Percentiles rank a stretch among this genome's conserved stretches.
Conservation (phyloP, 1,139 yeast species). For the Casaregolazyma suthepensis region DNA sequence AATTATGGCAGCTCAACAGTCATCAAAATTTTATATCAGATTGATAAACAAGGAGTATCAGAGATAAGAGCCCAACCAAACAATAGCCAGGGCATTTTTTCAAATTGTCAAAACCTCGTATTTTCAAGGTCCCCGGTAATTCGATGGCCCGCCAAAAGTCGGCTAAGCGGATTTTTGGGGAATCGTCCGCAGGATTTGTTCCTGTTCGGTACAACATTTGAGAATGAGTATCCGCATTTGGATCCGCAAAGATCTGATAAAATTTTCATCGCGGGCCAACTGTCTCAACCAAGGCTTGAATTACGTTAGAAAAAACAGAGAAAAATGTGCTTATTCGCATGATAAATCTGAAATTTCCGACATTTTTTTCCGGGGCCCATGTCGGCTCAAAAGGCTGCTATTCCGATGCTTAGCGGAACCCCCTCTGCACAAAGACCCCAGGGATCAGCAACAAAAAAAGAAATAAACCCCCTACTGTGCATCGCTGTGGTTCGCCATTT, state of each 20-base stretch:
- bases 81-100: neutral
- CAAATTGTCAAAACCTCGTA: neutral
- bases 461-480: neutral
- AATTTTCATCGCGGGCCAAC: neutral
- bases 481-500: neutral
- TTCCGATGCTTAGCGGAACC: neutral
- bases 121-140: neutral
- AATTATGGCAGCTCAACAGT: neutral
- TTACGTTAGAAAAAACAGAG: neutral
- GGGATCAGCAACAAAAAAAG: neutral
- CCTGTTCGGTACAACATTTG: neutral
- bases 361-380: neutral
- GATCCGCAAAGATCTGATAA: neutral
- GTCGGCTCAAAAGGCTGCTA: neutral
- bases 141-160: neutral
- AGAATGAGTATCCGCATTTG: neutral
- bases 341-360: neutral
- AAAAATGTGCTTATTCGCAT: neutral
- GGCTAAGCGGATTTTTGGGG: neutral
- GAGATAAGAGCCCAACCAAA: neutral
- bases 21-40: neutral
- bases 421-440: neutral
- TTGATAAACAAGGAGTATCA: neutral
- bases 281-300: neutral
- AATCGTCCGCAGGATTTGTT: neutral